phyloP scores from a whole-genome alignment of 2,329 filamentous ascomycete genomes.

The Sporothrix phasma region DNA sequence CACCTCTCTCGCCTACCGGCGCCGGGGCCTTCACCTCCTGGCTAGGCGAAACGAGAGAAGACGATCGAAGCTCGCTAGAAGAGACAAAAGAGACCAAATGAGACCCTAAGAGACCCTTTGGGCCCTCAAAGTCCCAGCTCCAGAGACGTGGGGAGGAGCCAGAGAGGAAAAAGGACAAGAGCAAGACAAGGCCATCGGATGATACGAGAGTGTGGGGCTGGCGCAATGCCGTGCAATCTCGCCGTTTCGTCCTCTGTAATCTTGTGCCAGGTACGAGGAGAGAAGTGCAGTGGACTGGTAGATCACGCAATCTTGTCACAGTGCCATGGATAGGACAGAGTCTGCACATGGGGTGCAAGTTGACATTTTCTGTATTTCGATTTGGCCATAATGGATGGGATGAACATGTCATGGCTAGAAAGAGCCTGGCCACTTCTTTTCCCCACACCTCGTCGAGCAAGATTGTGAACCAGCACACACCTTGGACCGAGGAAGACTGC shows the following conservation, averaged over 20 bases:
- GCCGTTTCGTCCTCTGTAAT: not conserved
- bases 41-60: not conserved
- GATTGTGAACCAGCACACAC: not conserved
- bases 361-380: not conserved
- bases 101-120: not conserved
- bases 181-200: not conserved
- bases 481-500: not conserved
- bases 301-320: not conserved
- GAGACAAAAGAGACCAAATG: no score
- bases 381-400: not conserved
- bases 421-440: no score
- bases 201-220: not conserved
- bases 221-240: not conserved
- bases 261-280: not conserved
- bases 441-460: no score
- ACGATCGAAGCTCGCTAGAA: constrained; percentile 1
- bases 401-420: not conserved
- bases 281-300: no score
- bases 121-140: not conserved
- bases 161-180: not conserved
- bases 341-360: no score
- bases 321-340: not conserved
- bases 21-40: not conserved
- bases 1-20: not conserved
- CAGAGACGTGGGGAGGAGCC: not conserved